Conservation (phyloP, 2,329 filamentous ascomycete species). For the Cyphellophora europaea region DNA sequence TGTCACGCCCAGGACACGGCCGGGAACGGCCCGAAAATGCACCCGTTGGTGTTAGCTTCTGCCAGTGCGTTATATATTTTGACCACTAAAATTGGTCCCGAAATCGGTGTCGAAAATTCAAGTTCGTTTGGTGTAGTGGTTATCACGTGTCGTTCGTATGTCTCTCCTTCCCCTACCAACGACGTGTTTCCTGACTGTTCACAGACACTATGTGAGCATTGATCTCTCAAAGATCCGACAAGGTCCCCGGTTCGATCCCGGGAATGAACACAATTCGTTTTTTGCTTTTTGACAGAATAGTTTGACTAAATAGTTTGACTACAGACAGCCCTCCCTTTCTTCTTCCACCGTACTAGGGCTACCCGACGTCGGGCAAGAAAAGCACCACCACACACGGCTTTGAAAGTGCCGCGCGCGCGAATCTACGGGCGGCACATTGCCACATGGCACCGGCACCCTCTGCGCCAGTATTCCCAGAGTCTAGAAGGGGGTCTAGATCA, state of each 20-base stretch:
- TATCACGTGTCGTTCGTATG: slow-evolving; percentile 15
- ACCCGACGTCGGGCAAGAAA: no score
- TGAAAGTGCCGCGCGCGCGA: no score
- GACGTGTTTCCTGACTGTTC: no score
- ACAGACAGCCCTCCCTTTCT: neutral
- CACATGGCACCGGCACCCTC: no score
- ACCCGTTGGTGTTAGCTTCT: no score
- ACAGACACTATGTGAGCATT: slow-evolving; percentile 9
- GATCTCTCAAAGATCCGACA: slow-evolving; percentile 7
- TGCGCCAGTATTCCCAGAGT: no score
- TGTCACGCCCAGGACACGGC: no score
- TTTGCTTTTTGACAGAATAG: slow-evolving; percentile 2
- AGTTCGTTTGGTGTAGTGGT: slow-evolving; percentile 16
- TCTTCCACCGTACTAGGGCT: neutral
- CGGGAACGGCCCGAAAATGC: no score
- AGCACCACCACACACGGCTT: no score
- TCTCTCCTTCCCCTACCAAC: neutral
- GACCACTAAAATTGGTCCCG: neutral
- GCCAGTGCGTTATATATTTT: neutral
- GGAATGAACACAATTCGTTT: slow-evolving; percentile 6
- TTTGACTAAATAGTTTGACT: neutral
- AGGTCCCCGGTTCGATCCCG: slow-evolving; percentile 17
- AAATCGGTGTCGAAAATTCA: slow-evolving; percentile 2
- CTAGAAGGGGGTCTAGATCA: no score
- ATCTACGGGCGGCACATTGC: no score